A percentile compares a stretch with the other conserved stretches of the same genome.
Conservation (phyloP, 805 yeast species). For the Pichia pseudocactophila region DNA sequence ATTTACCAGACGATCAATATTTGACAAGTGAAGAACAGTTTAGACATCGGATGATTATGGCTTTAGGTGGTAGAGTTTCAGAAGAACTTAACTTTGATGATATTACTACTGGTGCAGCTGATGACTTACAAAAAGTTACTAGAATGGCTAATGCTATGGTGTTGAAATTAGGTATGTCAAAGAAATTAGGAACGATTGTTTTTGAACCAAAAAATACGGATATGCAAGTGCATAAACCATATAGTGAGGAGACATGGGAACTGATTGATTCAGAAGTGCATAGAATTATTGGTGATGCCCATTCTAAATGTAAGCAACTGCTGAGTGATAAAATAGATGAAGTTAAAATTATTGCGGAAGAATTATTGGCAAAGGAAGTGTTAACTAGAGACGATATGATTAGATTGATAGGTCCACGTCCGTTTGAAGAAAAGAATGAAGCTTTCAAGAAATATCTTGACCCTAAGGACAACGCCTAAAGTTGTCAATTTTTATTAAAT, state of each 20-base stretch:
- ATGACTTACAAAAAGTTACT: conserved; percentile 94
- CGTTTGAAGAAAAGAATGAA: conserved; percentile 83
- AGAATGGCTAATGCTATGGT: conserved; percentile 93
- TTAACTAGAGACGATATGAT: conserved; percentile 93
- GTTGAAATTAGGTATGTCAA: conserved; percentile 83
- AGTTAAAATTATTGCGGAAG: conserved; percentile 81
- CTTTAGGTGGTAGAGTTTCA: conserved; percentile 93
- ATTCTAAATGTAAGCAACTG: conserved; percentile 58
- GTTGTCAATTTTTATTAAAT: not conserved
- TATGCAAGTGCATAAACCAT: conserved; percentile 53
- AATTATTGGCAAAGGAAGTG: conserved; percentile 77
- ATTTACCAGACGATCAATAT: conserved; percentile 87
- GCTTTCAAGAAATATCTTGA: conserved; percentile 69
- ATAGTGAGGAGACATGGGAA: conserved; percentile 78
- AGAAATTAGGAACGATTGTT: conserved; percentile 74
- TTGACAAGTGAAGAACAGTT: conserved; percentile 68
- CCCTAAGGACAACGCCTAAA: conserved; percentile 12
- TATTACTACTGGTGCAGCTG: conserved; percentile 95
- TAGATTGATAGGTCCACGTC: conserved; percentile 79
- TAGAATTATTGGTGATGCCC: conserved; percentile 67
- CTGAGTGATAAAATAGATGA: conserved; percentile 63
- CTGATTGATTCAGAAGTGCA: conserved; percentile 78
- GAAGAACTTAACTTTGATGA: conserved; percentile 88
- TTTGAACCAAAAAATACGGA: conserved; percentile 63
- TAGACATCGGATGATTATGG: conserved; percentile 86